Conservation (phyloP, 805 yeast genomes). For the Pichia insulana region DNA sequence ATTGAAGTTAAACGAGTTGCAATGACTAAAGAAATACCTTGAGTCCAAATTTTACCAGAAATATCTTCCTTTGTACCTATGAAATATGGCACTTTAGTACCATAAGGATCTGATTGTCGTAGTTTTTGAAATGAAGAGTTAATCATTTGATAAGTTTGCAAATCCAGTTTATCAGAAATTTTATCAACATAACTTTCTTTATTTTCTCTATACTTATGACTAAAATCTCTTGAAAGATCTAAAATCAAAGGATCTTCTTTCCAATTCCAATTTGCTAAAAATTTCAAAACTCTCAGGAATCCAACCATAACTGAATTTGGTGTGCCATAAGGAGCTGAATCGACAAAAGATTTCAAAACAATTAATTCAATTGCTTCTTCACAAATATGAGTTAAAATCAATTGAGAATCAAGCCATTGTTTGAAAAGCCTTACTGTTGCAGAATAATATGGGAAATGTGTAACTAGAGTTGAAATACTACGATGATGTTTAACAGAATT, state of each 20-base stretch:
- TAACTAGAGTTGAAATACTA: slow-evolving; percentile 60
- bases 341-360: slow-evolving; percentile 77
- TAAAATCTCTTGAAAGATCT: slow-evolving; percentile 54
- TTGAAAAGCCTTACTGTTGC: slow-evolving; percentile 81
- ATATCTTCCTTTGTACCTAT: slow-evolving; percentile 78
- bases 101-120: slow-evolving; percentile 74
- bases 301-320: slow-evolving; percentile 80
- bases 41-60: slow-evolving; percentile 74
- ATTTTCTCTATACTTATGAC: slow-evolving; percentile 10
- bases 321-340: slow-evolving; percentile 72
- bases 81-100: slow-evolving; percentile 69
- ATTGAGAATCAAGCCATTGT: slow-evolving; percentile 81
- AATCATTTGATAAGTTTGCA: slow-evolving; percentile 53
- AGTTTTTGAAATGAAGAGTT: slow-evolving; percentile 56
- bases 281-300: slow-evolving; percentile 62
- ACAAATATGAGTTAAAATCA: slow-evolving; percentile 57
- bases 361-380: slow-evolving; percentile 79
- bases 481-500: slow-evolving; percentile 76
- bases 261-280: slow-evolving; percentile 89
- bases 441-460: slow-evolving; percentile 63
- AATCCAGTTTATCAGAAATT: slow-evolving; percentile 52
- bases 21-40: slow-evolving; percentile 50
- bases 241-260: slow-evolving; percentile 74
- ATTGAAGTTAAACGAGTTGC: slow-evolving; percentile 84
- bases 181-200: slow-evolving; percentile 28